phyloP scores from a whole-genome alignment of 495 filamentous ascomycete species.

The Xylaria nigripes region DNA sequence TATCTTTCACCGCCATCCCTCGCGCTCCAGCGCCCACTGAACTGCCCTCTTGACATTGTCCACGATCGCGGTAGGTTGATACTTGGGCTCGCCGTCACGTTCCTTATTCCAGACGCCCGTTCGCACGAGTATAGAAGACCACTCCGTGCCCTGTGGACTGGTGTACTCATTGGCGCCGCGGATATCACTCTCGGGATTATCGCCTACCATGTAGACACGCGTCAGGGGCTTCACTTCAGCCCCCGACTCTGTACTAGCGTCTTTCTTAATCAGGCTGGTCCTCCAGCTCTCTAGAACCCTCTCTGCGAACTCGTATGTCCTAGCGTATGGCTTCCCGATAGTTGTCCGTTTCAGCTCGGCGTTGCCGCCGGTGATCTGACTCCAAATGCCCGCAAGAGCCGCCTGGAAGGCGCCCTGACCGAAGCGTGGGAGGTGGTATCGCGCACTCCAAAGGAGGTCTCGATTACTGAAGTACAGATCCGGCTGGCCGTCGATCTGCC shows the following conservation, averaged over 20 bases:
- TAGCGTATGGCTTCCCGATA: slow-evolving; percentile 75
- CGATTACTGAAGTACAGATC: slow-evolving; percentile 80
- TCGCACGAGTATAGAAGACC: slow-evolving; percentile 72
- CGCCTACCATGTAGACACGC: slow-evolving; percentile 92
- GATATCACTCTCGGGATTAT: slow-evolving; percentile 92
- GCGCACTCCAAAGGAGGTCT: slow-evolving; percentile 80
- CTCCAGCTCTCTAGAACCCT: slow-evolving; percentile 56
- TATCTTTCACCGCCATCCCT: slow-evolving; percentile 32
- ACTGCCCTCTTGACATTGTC: slow-evolving; percentile 50
- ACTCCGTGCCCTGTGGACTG: slow-evolving; percentile 58
- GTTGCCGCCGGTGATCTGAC: slow-evolving; percentile 55
- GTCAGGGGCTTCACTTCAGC: slow-evolving; percentile 29
- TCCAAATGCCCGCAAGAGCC: slow-evolving; percentile 72
- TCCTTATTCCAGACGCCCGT: slow-evolving; percentile 70
- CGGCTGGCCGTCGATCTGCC: slow-evolving; percentile 71
- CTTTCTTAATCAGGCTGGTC: slow-evolving; percentile 33
- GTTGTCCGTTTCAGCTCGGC: slow-evolving; percentile 54
- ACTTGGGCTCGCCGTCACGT: slow-evolving; percentile 28
- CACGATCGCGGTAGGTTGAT: slow-evolving; percentile 48
- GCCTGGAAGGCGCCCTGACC: slow-evolving; percentile 89
- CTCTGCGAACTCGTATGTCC: slow-evolving; percentile 82
- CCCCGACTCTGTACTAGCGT: slow-evolving; percentile 12
- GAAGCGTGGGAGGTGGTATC: slow-evolving; percentile 75
- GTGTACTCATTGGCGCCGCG: slow-evolving; percentile 72
- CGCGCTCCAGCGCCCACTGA: slow-evolving; percentile 33